Evolutionary conservation across 768 basidiomycete genomes (phyloP), one percentile per base, ranked within the genome.

Genomic region (Neoboletus subvelutipes): DNA sequence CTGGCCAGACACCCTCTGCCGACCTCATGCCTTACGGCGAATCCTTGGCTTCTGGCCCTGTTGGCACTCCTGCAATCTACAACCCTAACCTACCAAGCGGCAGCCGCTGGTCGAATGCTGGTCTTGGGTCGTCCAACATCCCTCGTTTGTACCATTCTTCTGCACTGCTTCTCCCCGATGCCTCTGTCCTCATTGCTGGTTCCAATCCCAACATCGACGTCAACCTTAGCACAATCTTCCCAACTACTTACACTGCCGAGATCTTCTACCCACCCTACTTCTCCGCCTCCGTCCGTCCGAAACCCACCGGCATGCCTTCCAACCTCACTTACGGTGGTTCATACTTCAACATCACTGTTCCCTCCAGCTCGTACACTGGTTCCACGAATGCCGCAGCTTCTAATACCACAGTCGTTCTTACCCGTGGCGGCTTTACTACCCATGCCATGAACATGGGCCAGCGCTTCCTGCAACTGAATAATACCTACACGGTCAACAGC

Each of bases 251-350:
- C 69, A 76, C 82, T 33, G 87, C 90, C 2, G 94, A 97, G 71
- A 81, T 87, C 43, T 98, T 94, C 77, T 97, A 95, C 75, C 96
- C 96, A 0, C 80, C 86, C 5, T 99, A 96, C 76, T 99, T 88
- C 76, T 80, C 80, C 46, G 81, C 87, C 12, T 63, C 73, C 39
- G 76, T 77, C 2, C 87, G 94, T 20, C 96, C 96, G 4, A 69
- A 71, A 0, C 90, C 89, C 11, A 70, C 76, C 4, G 88, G 88
- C n/a, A 73, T 94, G 0, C 95, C 95, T 2, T 73, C 72, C 17
- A 87, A 74, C 2, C 77, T 99, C 52, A 74, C 82, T 0, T 99
- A 99, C 66, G 96, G 96, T 49, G 96, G 96, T 3, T 62, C 76
- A 43, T 76, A 80, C 17, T 98, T 97, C 73, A 84, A 96, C 69